A percentile compares a stretch with the other conserved stretches of the same genome.
Conservation (phyloP, 225 moss, liverwort and hornwort genomes). For the Asterella californica region DNA sequence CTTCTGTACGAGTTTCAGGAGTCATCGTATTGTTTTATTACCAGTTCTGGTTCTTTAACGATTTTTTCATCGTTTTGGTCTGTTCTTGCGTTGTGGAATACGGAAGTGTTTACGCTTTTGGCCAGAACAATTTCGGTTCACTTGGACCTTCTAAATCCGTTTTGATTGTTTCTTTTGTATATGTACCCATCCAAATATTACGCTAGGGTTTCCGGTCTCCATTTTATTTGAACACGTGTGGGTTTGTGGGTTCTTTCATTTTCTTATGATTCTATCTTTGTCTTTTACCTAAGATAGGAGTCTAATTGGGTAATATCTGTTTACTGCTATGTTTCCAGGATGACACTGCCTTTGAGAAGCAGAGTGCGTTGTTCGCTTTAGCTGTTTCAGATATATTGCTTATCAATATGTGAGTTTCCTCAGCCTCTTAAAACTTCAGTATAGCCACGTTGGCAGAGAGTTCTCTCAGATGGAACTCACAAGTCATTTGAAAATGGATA, state of each 20-base stretch:
- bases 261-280: not conserved
- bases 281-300: not conserved
- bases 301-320: not conserved
- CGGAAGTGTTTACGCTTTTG: too few species aligned
- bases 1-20: not conserved
- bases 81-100: too few species aligned
- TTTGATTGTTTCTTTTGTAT: too few species aligned
- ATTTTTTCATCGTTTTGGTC: too few species aligned
- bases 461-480: not conserved
- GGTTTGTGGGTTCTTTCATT: not conserved
- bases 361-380: conserved; percentile 87
- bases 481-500: not conserved
- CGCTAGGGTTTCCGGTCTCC: too few species aligned
- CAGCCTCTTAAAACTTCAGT: not conserved
- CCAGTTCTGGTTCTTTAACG: too few species aligned
- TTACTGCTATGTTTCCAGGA: conserved; percentile 32
- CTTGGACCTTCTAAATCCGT: too few species aligned
- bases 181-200: too few species aligned
- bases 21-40: not conserved
- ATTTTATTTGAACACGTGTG: too few species aligned
- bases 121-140: too few species aligned
- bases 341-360: conserved; percentile 95
- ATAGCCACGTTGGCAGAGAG: not conserved
- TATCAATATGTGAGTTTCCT: conserved; percentile 64
- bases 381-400: conserved; percentile 91